A percentile compares a stretch with the other conserved stretches of the same genome.
These are phyloP conservation scores for Torulaspora pretoriensis DNA, from an alignment of 1,139 yeast genomes.

Conservation along the genomic window DNA sequence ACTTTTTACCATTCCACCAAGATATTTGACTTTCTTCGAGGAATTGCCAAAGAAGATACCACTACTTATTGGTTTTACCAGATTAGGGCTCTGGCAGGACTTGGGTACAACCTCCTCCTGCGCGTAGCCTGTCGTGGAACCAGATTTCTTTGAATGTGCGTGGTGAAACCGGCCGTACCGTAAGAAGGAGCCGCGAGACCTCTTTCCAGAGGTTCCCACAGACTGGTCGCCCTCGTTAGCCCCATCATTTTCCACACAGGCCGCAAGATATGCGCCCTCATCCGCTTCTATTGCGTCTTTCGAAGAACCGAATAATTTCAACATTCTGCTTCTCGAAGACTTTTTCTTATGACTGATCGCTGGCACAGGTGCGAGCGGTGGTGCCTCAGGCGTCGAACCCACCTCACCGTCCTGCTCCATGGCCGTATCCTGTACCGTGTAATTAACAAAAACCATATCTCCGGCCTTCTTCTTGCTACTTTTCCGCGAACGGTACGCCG, in stretches of 20 bases:
- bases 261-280: neutral
- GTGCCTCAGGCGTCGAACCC: conserved; percentile 5
- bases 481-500: conserved; percentile 16
- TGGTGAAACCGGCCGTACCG: conserved; percentile 19
- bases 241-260: conserved; percentile 3
- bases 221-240: neutral
- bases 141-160: conserved; percentile 1
- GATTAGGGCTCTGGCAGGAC: conserved; percentile 21
- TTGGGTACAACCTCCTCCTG: conserved; percentile 25
- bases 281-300: conserved; percentile 9
- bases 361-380: conserved; percentile 8
- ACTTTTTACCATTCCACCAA: conserved; percentile 2
- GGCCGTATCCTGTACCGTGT: conserved; percentile 32
- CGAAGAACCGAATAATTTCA: conserved; percentile 32
- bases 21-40: neutral
- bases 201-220: conserved; percentile 13
- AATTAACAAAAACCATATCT: conserved; percentile 36
- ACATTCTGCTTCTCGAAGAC: conserved; percentile 31
- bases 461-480: conserved; percentile 25
- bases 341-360: conserved; percentile 21
- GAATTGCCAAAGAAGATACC: conserved; percentile 4
- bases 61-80: conserved; percentile 17
- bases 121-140: neutral
- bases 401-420: conserved; percentile 7
- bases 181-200: conserved; percentile 28